Percentiles rank a stretch among this genome's conserved stretches.
These are phyloP conservation scores for Yarrowia yakushimensis DNA, from an alignment of 805 yeast species.

Conservation along the genomic window DNA sequence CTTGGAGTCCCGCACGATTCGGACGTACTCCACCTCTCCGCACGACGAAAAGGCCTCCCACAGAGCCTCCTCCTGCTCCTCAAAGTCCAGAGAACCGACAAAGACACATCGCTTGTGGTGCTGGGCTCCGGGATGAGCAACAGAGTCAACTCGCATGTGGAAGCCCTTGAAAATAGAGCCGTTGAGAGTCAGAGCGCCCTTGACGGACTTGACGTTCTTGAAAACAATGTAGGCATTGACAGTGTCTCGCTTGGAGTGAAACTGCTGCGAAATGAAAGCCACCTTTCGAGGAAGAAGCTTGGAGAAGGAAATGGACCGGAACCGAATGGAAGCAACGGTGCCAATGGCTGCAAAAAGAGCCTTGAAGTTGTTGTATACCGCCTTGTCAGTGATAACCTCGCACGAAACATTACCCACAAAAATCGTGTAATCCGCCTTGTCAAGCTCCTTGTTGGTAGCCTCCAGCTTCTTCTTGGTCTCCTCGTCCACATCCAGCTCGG, in stretches of 20 bases:
- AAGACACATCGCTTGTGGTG: slow-evolving; percentile 82
- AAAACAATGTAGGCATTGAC: slow-evolving; percentile 88
- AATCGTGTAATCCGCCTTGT: slow-evolving; percentile 77
- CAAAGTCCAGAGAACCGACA: slow-evolving; percentile 92
- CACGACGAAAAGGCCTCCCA: slow-evolving; percentile 73
- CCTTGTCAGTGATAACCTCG: slow-evolving; percentile 60
- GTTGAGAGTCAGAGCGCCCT: slow-evolving; percentile 51
- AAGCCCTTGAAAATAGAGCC: slow-evolving; percentile 63
- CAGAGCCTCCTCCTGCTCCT: slow-evolving; percentile 82
- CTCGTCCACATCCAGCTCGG: slow-evolving; percentile 33
- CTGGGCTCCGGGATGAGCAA: slow-evolving; percentile 84
- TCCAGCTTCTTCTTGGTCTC: slow-evolving; percentile 38
- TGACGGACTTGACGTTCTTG: slow-evolving; percentile 46
- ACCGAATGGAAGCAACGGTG: slow-evolving; percentile 70
- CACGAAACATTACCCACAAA: slow-evolving; percentile 84
- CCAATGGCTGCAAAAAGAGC: slow-evolving; percentile 50
- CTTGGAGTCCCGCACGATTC: slow-evolving; percentile 86
- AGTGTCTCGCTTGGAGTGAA: slow-evolving; percentile 73
- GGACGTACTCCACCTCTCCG: slow-evolving; percentile 79
- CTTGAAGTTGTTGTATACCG: slow-evolving; percentile 60
- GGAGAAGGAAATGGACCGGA: slow-evolving; percentile 86
- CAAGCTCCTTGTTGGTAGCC: slow-evolving; percentile 68
- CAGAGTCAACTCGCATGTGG: slow-evolving; percentile 87
- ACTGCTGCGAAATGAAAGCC: slow-evolving; percentile 76
- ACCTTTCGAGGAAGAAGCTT: slow-evolving; percentile 88